Conservation (phyloP, 345 rosid genomes). For the Passiflora organensis region DNA sequence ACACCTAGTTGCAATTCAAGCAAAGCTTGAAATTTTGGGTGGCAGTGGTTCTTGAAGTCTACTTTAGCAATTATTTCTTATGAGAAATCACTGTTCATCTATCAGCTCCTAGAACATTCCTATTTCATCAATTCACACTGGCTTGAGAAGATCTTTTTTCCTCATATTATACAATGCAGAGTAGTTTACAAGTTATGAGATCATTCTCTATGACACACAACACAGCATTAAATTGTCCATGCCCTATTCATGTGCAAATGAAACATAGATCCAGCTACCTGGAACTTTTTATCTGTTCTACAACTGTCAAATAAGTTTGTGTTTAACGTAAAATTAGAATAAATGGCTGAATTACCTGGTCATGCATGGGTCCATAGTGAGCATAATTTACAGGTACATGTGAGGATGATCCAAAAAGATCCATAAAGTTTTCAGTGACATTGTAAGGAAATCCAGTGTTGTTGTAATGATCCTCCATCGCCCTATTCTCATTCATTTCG, state of each 20-base stretch:
- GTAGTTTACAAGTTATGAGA: too few species aligned
- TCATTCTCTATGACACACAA: not conserved
- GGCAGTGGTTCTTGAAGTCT: too few species aligned
- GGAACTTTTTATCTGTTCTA: too few species aligned
- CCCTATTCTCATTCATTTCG: conserved; percentile 43
- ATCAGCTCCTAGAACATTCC: not conserved
- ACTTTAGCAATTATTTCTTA: not conserved
- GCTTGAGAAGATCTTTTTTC: not conserved
- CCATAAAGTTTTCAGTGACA: conserved; percentile 50
- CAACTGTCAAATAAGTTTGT: not conserved
- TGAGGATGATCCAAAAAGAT: conserved; percentile 47
- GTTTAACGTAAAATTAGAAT: too few species aligned
- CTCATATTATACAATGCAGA: not conserved
- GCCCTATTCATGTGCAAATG: conserved; percentile 6
- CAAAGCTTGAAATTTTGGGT: too few species aligned
- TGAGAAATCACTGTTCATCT: not conserved
- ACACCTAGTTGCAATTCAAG: too few species aligned
- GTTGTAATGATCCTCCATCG: conserved; percentile 51
- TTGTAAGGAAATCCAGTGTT: conserved; percentile 54
- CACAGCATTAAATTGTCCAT: not conserved
- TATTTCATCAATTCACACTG: too few species aligned
- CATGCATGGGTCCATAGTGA: conserved; percentile 31
- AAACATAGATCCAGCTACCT: too few species aligned
- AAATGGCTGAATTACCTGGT: conserved; percentile 59
- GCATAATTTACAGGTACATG: conserved; percentile 36